These are phyloP conservation scores for Carex littledalei DNA, from an alignment of 176 grass and related monocot species.

Conservation along the genomic window DNA sequence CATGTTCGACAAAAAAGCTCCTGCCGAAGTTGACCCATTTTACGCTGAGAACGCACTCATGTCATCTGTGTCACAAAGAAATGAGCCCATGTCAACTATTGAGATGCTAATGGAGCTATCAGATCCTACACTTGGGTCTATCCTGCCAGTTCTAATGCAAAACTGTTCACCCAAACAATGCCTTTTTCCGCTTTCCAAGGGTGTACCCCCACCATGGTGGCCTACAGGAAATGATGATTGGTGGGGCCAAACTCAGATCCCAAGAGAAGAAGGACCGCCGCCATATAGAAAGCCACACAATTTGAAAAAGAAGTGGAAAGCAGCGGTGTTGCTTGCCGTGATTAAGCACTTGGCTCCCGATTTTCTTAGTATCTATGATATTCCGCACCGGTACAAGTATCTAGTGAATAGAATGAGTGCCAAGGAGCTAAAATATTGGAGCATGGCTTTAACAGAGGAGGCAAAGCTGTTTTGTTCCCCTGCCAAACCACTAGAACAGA, in stretches of 20 bases:
- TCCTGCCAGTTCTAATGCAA: neutral
- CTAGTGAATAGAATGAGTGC: no score
- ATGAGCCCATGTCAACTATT: constrained; percentile 33
- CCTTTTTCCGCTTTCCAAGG: neutral
- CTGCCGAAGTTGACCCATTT: neutral
- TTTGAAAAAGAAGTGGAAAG: neutral
- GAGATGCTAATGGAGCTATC: constrained; percentile 16
- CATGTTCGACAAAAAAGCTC: neutral
- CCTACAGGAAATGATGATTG: neutral
- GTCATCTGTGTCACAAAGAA: constrained; percentile 38
- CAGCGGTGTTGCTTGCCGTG: neutral
- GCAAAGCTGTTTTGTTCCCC: no score
- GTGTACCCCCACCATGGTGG: neutral
- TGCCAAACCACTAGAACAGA: no score
- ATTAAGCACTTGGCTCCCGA: constrained; percentile 54
- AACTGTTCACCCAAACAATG: neutral
- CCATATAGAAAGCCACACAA: neutral
- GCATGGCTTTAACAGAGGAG: no score
- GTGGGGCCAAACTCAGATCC: neutral
- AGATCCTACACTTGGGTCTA: neutral
- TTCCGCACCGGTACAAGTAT: no score
- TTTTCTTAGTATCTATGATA: neutral
- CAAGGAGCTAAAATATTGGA: no score
- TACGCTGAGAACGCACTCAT: constrained; percentile 44
- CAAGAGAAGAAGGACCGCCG: neutral